phyloP scores from a whole-genome alignment of 257 asterid species.

The Paulownia fortunei region DNA sequence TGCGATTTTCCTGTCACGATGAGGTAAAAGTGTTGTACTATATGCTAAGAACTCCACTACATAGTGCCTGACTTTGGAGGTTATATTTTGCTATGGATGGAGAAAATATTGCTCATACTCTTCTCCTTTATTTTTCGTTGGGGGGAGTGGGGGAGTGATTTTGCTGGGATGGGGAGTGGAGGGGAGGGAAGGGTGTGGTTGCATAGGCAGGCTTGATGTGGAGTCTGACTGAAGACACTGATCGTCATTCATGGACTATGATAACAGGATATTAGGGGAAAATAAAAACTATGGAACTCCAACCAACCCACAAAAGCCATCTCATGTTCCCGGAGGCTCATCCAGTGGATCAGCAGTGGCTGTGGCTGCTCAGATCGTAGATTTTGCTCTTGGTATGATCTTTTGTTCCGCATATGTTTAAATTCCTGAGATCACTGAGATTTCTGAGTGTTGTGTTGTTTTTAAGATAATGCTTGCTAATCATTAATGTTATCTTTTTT shows the following conservation, averaged over 20 bases:
- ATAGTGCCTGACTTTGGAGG: neutral
- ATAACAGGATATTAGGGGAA: conserved; percentile 72
- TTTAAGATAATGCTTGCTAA: neutral
- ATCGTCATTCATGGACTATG: conserved; percentile 13
- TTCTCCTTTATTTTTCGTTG: neutral
- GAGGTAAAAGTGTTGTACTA: neutral
- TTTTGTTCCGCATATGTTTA: conserved; percentile 18
- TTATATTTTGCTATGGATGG: conserved; percentile 18
- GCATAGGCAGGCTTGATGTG: neutral
- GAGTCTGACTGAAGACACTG: conserved; percentile 1
- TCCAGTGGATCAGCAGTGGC: conserved; percentile 81
- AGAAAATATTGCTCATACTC: neutral
- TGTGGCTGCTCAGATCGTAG: conserved; percentile 67
- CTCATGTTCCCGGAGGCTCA: conserved; percentile 77
- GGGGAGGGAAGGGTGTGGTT: neutral
- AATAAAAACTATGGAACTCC: conserved; percentile 68
- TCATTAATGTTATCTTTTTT: neutral
- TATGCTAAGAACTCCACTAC: neutral
- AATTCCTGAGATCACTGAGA: neutral
- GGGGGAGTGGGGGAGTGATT: neutral
- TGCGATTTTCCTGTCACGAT: neutral
- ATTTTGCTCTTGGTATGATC: conserved; percentile 70
- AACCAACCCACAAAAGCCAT: conserved; percentile 63
- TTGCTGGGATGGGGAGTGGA: neutral
- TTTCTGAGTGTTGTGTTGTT: neutral